Conservation (phyloP, 768 basidiomycete genomes). For the Mycena filopes region DNA sequence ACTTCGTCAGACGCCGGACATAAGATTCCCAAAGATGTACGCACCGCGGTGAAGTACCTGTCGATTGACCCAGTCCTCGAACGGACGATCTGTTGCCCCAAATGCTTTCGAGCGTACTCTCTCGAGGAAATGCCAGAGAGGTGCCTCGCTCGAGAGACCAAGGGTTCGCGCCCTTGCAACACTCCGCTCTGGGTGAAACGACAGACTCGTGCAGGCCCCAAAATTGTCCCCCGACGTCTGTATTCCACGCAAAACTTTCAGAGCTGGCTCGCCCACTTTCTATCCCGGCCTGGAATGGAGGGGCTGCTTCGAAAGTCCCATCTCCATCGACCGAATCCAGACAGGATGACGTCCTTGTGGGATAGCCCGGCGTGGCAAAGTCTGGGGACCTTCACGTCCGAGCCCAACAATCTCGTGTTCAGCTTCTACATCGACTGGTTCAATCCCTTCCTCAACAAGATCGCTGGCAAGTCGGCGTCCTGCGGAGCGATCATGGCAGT, state of each 20-base stretch:
- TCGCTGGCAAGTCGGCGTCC: conserved; percentile 26
- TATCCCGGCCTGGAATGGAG: conserved; percentile 27
- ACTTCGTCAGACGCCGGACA: not conserved
- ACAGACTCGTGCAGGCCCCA: conserved; percentile 20
- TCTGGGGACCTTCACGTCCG: conserved; percentile 21
- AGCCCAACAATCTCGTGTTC: conserved; percentile 24
- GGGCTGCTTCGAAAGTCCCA: conserved; percentile 18
- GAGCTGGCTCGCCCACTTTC: conserved; percentile 22
- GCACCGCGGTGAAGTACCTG: conserved; percentile 16
- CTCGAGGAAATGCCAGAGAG: conserved; percentile 14
- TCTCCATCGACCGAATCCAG: conserved; percentile 14
- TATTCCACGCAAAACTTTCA: conserved; percentile 19
- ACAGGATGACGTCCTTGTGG: conserved; percentile 24
- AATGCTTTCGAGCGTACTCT: conserved; percentile 17
- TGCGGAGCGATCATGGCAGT: conserved; percentile 33
- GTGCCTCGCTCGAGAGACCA: conserved; percentile 15
- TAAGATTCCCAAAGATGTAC: conserved; percentile 12
- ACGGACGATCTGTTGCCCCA: conserved; percentile 21
- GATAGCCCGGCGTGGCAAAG: conserved; percentile 28
- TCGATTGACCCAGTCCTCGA: conserved; percentile 19
- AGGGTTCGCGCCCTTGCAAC: not conserved
- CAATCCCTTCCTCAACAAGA: conserved; percentile 34
- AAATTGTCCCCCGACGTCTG: conserved; percentile 17
- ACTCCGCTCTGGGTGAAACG: conserved; percentile 22
- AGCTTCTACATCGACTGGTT: conserved; percentile 32